A percentile compares a stretch with the other conserved stretches of the same genome.
These are phyloP conservation scores for Cyanodermella asteris DNA, from an alignment of 2,329 filamentous ascomycete genomes.

Conservation along the genomic window DNA sequence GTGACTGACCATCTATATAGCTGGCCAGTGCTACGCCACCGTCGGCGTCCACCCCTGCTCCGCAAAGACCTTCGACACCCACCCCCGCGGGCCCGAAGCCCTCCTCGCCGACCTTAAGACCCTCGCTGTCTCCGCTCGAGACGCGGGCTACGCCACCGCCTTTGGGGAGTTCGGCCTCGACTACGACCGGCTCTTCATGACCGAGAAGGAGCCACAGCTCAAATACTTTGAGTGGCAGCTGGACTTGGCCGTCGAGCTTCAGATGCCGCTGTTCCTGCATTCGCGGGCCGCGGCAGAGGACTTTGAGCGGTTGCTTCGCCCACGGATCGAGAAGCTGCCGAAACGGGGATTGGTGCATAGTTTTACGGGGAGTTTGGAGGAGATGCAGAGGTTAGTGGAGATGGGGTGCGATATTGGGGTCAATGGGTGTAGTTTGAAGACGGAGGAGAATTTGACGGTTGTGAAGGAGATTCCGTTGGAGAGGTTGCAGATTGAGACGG, in stretches of 20 bases:
- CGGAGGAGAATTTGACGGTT: slow-evolving; percentile 68
- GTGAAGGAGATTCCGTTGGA: slow-evolving; percentile 60
- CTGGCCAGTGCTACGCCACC: slow-evolving; percentile 67
- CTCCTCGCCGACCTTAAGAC: slow-evolving; percentile 36
- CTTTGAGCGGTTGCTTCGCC: slow-evolving; percentile 51
- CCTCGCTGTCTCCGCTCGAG: slow-evolving; percentile 39
- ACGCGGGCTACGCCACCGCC: slow-evolving; percentile 42
- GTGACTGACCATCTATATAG: slow-evolving; percentile 22
- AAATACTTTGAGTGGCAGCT: slow-evolving; percentile 73
- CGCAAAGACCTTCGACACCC: slow-evolving; percentile 51
- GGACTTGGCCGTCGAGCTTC: slow-evolving; percentile 50
- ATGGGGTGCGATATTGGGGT: slow-evolving; percentile 80
- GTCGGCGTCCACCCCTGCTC: slow-evolving; percentile 88
- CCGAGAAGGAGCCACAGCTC: slow-evolving; percentile 55
- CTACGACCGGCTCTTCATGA: slow-evolving; percentile 77
- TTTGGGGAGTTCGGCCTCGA: slow-evolving; percentile 93
- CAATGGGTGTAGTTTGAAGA: slow-evolving; percentile 94
- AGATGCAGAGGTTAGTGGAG: slow-evolving; percentile 60
- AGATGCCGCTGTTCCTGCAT: slow-evolving; percentile 78
- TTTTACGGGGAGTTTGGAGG: slow-evolving; percentile 72
- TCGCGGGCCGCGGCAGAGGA: slow-evolving; percentile 70
- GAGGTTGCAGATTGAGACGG: slow-evolving; percentile 79
- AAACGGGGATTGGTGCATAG: slow-evolving; percentile 75
- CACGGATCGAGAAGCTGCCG: slow-evolving; percentile 41
- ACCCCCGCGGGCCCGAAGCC: slow-evolving; percentile 22